Evolutionary conservation across 495 filamentous ascomycete species (phyloP).

Genomic region (Talaromyces trachyspermus): DNA sequence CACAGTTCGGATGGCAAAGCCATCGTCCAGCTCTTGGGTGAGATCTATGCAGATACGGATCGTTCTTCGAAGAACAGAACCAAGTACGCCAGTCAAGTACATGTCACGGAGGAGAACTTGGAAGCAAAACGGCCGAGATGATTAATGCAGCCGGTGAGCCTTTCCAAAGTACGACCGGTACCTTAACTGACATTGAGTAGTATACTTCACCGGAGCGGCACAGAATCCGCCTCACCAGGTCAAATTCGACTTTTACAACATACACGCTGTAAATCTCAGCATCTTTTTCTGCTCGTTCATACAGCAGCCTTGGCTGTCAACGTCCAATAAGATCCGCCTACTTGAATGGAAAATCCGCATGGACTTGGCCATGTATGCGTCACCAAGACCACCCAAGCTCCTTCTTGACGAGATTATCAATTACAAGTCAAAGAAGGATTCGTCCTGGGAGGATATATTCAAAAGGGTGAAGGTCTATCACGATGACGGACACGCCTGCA

Average conservation of each 20-base stretch:
- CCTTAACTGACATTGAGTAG: constrained; percentile 20
- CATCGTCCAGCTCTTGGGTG: constrained; percentile 16
- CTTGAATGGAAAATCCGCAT: constrained; percentile 27
- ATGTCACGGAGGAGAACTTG: constrained; percentile 10
- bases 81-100: constrained; percentile 12
- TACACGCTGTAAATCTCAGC: constrained; percentile 27
- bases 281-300: constrained; percentile 21
- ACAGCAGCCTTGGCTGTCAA: constrained; percentile 17
- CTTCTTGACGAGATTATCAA: constrained; percentile 8
- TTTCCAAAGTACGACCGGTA: constrained; percentile 4
- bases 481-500: constrained; percentile 34
- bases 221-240: constrained; percentile 15
- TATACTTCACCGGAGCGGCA: constrained; percentile 15
- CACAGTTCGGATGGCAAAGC: constrained; percentile 12
- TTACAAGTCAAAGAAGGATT: constrained; percentile 11
- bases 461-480: constrained; percentile 13
- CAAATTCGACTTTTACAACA: constrained; percentile 33
- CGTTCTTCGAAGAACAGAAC: constrained; percentile 12
- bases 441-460: constrained; percentile 24
- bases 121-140: constrained; percentile 23
- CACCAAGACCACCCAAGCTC: constrained; percentile 12
- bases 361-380: constrained; percentile 29
- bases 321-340: constrained; percentile 18
- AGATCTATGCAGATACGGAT: constrained; percentile 4
- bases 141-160: constrained; percentile 16